Evolutionary conservation across 306 rosid species (phyloP), one percentile per base, ranked within the genome.

Genomic region (Ormosia emarginata): DNA sequence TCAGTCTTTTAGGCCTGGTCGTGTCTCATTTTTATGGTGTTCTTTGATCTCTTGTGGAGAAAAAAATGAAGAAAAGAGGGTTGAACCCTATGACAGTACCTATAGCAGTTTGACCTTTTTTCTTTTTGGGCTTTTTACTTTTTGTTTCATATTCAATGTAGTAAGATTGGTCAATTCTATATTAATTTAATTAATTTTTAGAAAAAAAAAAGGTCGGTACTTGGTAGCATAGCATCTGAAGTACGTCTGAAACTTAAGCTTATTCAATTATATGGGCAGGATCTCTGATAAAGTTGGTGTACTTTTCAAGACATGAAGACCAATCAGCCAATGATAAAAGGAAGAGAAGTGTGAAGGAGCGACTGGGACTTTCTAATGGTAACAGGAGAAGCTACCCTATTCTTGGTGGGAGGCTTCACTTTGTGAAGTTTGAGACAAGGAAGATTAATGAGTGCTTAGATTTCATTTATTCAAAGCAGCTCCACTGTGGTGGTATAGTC

Each of bases 321-420:
- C 91, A 79, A 76, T 89, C 94, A 63, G 72, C 55, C 17, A 88
- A 88, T 86, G 98, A 93, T 89, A 83, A 86, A 87, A 90, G 97
- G 88, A 93, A 91, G 88, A 89, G 68, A 80, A 90, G 67, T 76
- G 14, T 89, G 85, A 92, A 85, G 86, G 94, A 91, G 78, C 83
- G 93, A 11, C 81, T 93, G 75, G 99, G 94, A 55, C 77, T 93
- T 67, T 87, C 97, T 29, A 93, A 86, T 66, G 90, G 94, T 75
- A 88, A 57, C 73, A 85, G 99, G 85, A 92, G 97, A 88, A 93
- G 92, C 93, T 96, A 71, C 79, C 99, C 99, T 67, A 85, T 96
- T 89, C 98, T 96, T 44, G 99, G 99, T 47, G 99, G 99, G 81
- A 89, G 98, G 85, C 97, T 93, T 85, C 98, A 96, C 89, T 96